Base-by-base conservation (phyloP, 306 rosid genomes). In the Dalbergia oliveri region DNA sequence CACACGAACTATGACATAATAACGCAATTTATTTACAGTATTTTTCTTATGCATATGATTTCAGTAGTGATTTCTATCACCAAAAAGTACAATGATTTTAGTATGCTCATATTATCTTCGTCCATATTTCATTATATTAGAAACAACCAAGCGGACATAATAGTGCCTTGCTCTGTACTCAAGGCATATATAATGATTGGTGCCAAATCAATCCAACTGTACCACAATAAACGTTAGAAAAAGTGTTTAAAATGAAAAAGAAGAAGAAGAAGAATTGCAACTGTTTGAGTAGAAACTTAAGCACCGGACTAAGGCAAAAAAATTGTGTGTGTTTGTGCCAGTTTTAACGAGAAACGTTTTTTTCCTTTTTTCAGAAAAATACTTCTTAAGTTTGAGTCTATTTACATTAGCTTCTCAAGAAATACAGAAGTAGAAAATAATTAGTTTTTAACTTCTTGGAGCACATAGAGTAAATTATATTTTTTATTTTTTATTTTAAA, bases 21-120 rank as follows among this genome's bases (percentile, higher is more conserved):
- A 59, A 8, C 21, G 45, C 69, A 68, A 14, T 14, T 51, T 13
- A 19, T 50, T 69, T 69, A 31, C 26, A n/a, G 56, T 49, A 65
- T 34, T 59, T 19, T 59, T 73, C 54, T 19, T 62, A 5, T 56
- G 35, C 59, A 11, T 44, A 69, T 58, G 19, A 15, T 16, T 11
- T 44, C n/a, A 41, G 79, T 73, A 80, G 80, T 80, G 60, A 80
- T 80, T 79, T 54, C 57, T 6, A 11, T 39, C 34, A 19, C 58
- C 57, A 45, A 45, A 15, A 23, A 51, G 13, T 3, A 23, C 23
- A 57, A 21, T 15, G 53, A 75, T 16, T 53, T 59, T 21, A 44
- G 76, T 19, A 15, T n/a, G 62, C 21, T 12, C 71, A 16, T 21
- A 3, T 5, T 11, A 44, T n/a, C 49, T 21, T 44, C 16, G 13